Conservation (phyloP, 768 basidiomycete genomes). For the Xerocomellus dryophilus region DNA sequence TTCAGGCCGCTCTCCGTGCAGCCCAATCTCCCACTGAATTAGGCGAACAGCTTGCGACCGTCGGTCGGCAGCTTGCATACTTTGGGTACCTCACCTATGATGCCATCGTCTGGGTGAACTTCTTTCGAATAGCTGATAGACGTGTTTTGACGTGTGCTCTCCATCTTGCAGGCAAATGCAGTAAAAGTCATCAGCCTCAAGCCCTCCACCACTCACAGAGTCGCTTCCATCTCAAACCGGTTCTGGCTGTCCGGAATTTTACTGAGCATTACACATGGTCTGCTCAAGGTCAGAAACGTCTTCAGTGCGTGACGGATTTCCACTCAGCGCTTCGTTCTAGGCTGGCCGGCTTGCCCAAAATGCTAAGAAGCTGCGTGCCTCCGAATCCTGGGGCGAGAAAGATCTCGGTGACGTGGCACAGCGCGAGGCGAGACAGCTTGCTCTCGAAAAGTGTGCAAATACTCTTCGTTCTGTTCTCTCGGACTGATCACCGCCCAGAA, state of each 20-base stretch:
- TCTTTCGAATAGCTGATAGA: background rate
- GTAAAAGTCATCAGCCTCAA: slow-evolving; percentile 62
- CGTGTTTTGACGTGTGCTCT: background rate
- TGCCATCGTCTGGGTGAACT: slow-evolving; percentile 77
- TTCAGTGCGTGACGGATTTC: background rate
- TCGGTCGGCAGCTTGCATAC: slow-evolving; percentile 83
- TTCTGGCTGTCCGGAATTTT: slow-evolving; percentile 89
- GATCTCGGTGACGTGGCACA: slow-evolving; percentile 63
- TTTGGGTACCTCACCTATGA: slow-evolving; percentile 86
- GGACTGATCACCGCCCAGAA: slow-evolving; percentile 36
- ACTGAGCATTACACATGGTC: slow-evolving; percentile 69
- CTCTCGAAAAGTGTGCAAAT: slow-evolving; percentile 49
- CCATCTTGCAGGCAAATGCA: slow-evolving; percentile 50
- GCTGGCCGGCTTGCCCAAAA: slow-evolving; percentile 61
- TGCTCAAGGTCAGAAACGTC: slow-evolving; percentile 55
- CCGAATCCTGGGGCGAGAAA: slow-evolving; percentile 56
- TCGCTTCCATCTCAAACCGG: slow-evolving; percentile 67
- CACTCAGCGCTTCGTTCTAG: slow-evolving; percentile 32
- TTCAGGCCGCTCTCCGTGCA: slow-evolving; percentile 83
- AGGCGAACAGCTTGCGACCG: slow-evolving; percentile 71
- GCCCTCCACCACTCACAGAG: slow-evolving; percentile 57
- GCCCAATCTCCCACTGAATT: slow-evolving; percentile 51
- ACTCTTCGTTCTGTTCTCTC: background rate
- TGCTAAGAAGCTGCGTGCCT: slow-evolving; percentile 46
- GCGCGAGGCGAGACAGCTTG: slow-evolving; percentile 60